Evolutionary conservation across 2,329 filamentous ascomycete genomes (phyloP).

Genomic region (Aspergillus floridensis): DNA sequence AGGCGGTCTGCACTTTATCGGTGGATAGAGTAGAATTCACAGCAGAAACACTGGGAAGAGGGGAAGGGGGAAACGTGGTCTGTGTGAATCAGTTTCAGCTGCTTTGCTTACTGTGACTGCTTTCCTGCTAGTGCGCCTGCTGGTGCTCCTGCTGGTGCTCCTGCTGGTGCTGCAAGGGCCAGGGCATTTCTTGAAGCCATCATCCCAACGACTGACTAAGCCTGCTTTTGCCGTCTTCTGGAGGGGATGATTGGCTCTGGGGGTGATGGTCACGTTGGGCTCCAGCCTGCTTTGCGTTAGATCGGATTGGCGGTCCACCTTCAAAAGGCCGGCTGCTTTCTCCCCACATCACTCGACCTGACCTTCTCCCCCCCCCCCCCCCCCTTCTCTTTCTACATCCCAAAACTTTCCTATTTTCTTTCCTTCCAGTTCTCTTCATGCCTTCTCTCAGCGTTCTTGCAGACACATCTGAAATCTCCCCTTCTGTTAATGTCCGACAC

Average conservation of each 20-base stretch:
- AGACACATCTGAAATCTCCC: constrained; percentile 27
- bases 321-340: constrained; percentile 40
- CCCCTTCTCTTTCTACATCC: constrained; percentile 22
- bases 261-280: constrained; percentile 36
- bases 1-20: not conserved
- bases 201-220: constrained; percentile 4
- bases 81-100: not conserved
- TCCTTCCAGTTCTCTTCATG: constrained; percentile 37
- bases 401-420: constrained; percentile 20
- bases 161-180: constrained; percentile 11
- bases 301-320: constrained; percentile 35
- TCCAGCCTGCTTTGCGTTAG: constrained; percentile 40
- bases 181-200: constrained; percentile 6
- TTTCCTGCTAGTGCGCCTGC: not conserved
- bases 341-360: constrained; percentile 31
- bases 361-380: constrained; percentile 22
- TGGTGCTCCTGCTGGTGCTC: not conserved
- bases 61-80: not conserved
- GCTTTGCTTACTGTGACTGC: not conserved
- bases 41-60: not conserved
- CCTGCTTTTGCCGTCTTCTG: constrained; percentile 7
- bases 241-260: constrained; percentile 17
- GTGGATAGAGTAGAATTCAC: not conserved
- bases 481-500: constrained; percentile 59
- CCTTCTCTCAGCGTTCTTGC: constrained; percentile 32